These are phyloP conservation scores for Termitomyces sp. DNA, from an alignment of 768 basidiomycete species.

Conservation along the genomic window DNA sequence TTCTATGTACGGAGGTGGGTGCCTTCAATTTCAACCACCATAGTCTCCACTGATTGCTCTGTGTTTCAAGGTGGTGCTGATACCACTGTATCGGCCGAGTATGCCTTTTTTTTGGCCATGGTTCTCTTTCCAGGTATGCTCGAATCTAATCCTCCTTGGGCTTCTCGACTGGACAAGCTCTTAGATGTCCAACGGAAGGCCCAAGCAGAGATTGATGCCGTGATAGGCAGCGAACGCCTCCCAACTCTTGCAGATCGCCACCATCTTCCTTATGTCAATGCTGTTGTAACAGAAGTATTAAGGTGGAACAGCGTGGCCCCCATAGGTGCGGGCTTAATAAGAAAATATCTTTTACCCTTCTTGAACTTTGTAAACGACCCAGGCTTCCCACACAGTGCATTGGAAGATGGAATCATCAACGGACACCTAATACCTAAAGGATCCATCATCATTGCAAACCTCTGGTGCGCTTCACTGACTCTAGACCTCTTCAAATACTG, in stretches of 20 bases:
- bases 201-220: conserved; percentile 44
- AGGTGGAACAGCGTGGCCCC: conserved; percentile 45
- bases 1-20: conserved; percentile 40
- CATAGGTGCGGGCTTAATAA: not conserved
- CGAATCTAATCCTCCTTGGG: not conserved
- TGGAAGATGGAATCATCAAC: conserved; percentile 35
- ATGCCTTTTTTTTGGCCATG: conserved; percentile 47
- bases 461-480: conserved; percentile 29
- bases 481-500: not conserved
- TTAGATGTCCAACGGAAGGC: conserved; percentile 45
- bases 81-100: conserved; percentile 39
- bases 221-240: conserved; percentile 30
- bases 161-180: conserved; percentile 4
- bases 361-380: not conserved
- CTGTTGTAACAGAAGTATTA: conserved; percentile 40
- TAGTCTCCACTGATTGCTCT: not conserved
- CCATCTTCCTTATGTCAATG: conserved; percentile 43
- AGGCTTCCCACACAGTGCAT: conserved; percentile 41
- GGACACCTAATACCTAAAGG: conserved; percentile 47
- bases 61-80: conserved; percentile 38
- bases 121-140: conserved; percentile 28
- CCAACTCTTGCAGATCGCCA: conserved; percentile 34
- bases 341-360: not conserved
- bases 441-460: conserved; percentile 37
- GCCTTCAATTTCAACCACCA: not conserved